Evolutionary conservation across 768 basidiomycete species (phyloP), one percentile per base, ranked within the genome.

Genomic region (Sarcomyxa edulis): DNA sequence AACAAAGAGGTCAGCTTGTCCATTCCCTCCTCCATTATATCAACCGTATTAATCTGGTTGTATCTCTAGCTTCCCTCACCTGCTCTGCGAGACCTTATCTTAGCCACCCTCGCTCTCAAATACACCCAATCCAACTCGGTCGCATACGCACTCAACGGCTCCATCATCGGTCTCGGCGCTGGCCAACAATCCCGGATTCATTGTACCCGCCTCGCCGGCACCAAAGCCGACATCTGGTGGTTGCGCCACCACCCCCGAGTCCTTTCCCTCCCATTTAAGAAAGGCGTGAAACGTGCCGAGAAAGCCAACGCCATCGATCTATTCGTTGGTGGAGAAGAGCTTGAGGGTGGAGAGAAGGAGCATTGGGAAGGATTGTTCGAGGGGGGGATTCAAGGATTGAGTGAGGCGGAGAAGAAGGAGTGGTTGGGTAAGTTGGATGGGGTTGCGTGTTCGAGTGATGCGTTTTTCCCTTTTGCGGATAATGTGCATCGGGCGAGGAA

Each of bases 111-210:
- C 16, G 86, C 95, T 1, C 74, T 98, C 52, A 99, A 98, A 61
- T 99, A 98, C 72, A 99, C 96, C 1, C 96, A 98, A 60, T 99
- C 96, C 35, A 98, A 99, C 74, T 94, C 90, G 46, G 96, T 99
- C 37, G 85, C 95, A 21, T 99, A 96, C 56, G 91, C 94, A 1
- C 83, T 80, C 52, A 84, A 80, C 52, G 96, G 96, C 9, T 81
- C 93, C 10, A 85, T 95, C 58, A 76, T 99, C 50, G 96, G 95
- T 32, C 84, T 97, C 32, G 96, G 96, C 23, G 96, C 96, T 0
- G 96, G 95, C 9, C 96, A 98, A 55, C 96, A 98, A 59, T 98
- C 95, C 4, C 88, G 96, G 27, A 99, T 99, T 55, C 96, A 99
- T 69, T 99, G 96, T 67, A 99, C 96, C 11, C 88, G 96, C 21